Evolutionary conservation across 345 rosid genomes (phyloP).

Genomic region (Dovyalis caffra): DNA sequence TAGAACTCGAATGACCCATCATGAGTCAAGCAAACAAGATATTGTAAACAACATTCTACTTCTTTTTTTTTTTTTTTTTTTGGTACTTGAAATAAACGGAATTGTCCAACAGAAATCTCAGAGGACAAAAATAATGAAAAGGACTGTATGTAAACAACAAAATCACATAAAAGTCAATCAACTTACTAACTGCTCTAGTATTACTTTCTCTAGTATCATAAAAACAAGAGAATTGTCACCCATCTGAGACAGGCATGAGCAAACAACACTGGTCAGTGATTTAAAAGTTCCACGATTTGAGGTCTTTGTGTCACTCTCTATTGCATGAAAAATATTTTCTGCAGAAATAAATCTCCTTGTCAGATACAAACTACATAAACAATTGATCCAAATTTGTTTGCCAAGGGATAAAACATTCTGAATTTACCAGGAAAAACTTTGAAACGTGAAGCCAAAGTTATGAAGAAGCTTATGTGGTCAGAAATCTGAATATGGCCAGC

Average conservation of each 20-base stretch:
- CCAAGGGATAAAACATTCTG: slow-evolving; percentile 10
- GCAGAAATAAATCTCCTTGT: slow-evolving; percentile 25
- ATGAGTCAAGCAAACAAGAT: background rate
- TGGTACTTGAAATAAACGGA: background rate
- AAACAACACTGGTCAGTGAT: slow-evolving; percentile 43
- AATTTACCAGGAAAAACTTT: slow-evolving; percentile 60
- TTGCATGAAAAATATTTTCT: slow-evolving; percentile 38
- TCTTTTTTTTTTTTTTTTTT: background rate
- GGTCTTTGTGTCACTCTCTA: slow-evolving; percentile 24
- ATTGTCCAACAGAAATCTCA: background rate
- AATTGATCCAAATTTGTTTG: background rate
- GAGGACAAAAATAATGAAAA: background rate
- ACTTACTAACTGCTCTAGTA: slow-evolving; percentile 66
- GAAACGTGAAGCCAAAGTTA: slow-evolving; percentile 55
- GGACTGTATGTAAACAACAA: background rate
- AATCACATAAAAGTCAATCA: slow-evolving; percentile 1
- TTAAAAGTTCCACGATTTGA: slow-evolving; percentile 43
- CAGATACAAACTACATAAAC: slow-evolving; percentile 12
- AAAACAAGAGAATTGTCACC: slow-evolving; percentile 70
- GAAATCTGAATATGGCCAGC: slow-evolving; percentile 66
- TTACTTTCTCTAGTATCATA: slow-evolving; percentile 47
- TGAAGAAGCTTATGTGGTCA: slow-evolving; percentile 64
- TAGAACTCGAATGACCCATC: background rate
- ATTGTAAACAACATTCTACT: background rate
- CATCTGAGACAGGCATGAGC: slow-evolving; percentile 53